Evolutionary conservation across 2,329 filamentous ascomycete genomes (phyloP).

Genomic region (Pseudocercospora musae): DNA sequence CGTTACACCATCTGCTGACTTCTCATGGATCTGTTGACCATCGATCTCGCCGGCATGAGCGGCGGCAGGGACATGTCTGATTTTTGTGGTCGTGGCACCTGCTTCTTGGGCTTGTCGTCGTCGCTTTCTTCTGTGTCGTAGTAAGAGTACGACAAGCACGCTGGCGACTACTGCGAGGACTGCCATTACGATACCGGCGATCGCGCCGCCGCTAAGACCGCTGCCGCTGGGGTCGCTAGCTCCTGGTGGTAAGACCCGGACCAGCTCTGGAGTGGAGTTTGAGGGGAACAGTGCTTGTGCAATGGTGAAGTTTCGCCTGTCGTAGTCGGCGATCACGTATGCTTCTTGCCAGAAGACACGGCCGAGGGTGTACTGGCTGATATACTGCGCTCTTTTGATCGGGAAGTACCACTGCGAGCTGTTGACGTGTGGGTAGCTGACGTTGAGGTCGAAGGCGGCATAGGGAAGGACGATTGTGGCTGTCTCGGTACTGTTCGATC

Average conservation of each 20-base stretch:
- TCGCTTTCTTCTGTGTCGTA: constrained; percentile 28
- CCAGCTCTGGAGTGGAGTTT: not conserved
- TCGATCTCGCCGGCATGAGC: not conserved
- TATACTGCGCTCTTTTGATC: constrained; percentile 25
- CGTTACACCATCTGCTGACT: not conserved
- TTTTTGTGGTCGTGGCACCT: not conserved
- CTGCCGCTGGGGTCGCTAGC: constrained; percentile 2
- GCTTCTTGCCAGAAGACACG: constrained; percentile 32
- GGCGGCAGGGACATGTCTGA: not conserved
- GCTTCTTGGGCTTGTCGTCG: not conserved
- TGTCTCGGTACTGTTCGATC: constrained; percentile 1
- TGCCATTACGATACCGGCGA: constrained; percentile 87
- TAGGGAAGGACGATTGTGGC: constrained; percentile 29
- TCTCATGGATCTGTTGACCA: not conserved
- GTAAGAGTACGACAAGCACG: constrained; percentile 42
- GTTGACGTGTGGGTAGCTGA: constrained; percentile 18
- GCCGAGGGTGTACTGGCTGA: constrained; percentile 29
- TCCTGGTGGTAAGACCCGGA: not conserved
- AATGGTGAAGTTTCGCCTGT: constrained; percentile 12
- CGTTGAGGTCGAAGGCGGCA: constrained; percentile 31
- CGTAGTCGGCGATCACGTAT: constrained; percentile 21
- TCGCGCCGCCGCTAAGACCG: constrained; percentile 74
- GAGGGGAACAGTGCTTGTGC: constrained; percentile 10
- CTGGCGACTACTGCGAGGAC: constrained; percentile 67
- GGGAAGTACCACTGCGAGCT: constrained; percentile 26